phyloP scores from a whole-genome alignment of 2,329 filamentous ascomycete species.

The Eurotiales sp. region DNA sequence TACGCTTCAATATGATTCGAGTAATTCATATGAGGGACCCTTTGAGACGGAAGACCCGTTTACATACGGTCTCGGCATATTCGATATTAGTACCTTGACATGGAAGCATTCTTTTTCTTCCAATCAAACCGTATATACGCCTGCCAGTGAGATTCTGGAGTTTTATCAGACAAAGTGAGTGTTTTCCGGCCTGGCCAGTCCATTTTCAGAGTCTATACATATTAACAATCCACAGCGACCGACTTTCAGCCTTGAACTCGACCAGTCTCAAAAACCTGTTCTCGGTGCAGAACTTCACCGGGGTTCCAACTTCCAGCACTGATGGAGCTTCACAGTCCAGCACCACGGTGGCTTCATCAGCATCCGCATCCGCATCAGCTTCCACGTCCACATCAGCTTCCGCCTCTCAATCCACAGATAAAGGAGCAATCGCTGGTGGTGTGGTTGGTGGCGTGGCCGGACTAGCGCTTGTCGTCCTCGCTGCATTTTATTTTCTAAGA shows the following conservation, averaged over 20 bases:
- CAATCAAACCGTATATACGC: constrained; percentile 2
- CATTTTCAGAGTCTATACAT: neutral
- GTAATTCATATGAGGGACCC: neutral
- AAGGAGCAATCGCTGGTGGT: constrained; percentile 32
- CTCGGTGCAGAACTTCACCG: neutral
- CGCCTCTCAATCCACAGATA: constrained; percentile 24
- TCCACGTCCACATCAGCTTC: neutral
- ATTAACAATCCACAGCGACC: neutral
- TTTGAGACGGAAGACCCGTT: neutral
- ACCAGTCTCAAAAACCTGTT: neutral
- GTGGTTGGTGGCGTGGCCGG: constrained; percentile 38
- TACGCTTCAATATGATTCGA: neutral
- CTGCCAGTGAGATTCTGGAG: neutral
- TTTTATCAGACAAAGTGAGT: neutral
- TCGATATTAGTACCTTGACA: neutral
- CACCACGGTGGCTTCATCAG: too few relatives aligned
- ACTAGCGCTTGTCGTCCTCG: constrained; percentile 21
- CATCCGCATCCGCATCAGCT: neutral
- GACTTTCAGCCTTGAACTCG: neutral
- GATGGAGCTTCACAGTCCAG: neutral
- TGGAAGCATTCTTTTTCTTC: neutral
- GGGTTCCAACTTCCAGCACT: neutral
- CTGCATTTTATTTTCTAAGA: neutral
- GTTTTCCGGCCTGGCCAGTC: too few relatives aligned
- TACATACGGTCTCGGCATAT: constrained; percentile 1